Conservation (phyloP, 768 basidiomycete species). For the Brasilioporus rufonigricans region DNA sequence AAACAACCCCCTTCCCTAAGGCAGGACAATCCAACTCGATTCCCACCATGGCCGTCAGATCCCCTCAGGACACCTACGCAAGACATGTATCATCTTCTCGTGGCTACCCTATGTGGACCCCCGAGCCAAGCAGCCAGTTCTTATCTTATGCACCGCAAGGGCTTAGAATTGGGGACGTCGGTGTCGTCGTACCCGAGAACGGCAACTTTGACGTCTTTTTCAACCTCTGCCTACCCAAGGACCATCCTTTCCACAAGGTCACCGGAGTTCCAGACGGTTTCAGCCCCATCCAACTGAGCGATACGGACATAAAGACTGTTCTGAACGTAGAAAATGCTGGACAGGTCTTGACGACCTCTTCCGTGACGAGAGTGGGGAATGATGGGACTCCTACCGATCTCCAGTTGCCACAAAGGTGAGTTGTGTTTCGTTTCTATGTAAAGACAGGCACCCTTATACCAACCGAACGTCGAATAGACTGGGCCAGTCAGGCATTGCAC, state of each 20-base stretch:
- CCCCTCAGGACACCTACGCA: slow-evolving; percentile 27
- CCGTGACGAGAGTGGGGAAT: slow-evolving; percentile 10
- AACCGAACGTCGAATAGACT: neutral
- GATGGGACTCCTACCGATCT: neutral
- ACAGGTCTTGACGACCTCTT: slow-evolving; percentile 4
- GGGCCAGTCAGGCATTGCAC: neutral
- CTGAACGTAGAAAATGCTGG: slow-evolving; percentile 11
- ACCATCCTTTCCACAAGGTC: slow-evolving; percentile 20
- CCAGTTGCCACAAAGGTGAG: slow-evolving; percentile 10
- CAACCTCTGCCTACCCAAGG: slow-evolving; percentile 36
- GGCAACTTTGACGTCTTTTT: slow-evolving; percentile 40
- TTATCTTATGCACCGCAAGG: slow-evolving; percentile 29
- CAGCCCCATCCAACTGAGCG: slow-evolving; percentile 20
- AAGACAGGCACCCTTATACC: neutral
- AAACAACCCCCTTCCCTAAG: neutral
- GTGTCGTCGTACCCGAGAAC: slow-evolving; percentile 31
- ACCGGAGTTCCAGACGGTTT: slow-evolving; percentile 31
- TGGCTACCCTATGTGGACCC: slow-evolving; percentile 38
- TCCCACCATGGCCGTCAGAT: slow-evolving; percentile 22
- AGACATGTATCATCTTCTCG: slow-evolving; percentile 22
- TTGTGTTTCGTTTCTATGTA: neutral
- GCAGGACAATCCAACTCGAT: neutral
- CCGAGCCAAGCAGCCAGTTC: slow-evolving; percentile 28
- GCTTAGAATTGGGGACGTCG: slow-evolving; percentile 39
- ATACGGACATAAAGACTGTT: slow-evolving; percentile 16